Evolutionary conservation across 495 filamentous ascomycete genomes (phyloP).

Genomic region (Pseudotulostoma volvatum): DNA sequence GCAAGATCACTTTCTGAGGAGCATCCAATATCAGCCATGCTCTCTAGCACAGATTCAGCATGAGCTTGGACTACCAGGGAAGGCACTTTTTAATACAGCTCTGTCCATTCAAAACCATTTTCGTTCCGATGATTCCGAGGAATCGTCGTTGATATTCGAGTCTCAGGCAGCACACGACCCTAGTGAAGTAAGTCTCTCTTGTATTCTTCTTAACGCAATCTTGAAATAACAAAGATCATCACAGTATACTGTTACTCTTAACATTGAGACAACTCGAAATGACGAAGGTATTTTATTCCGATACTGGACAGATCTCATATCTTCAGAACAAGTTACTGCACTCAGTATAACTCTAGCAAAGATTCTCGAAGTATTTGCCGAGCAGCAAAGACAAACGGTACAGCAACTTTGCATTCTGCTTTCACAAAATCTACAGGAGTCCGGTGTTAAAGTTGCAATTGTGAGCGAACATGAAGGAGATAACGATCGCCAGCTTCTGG

Average conservation of each 20-base stretch:
- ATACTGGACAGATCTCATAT: slow-evolving; percentile 32
- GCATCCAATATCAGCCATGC: slow-evolving; percentile 33
- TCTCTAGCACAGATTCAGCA: slow-evolving; percentile 40
- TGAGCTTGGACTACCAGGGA: slow-evolving; percentile 32
- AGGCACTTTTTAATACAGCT: slow-evolving; percentile 39
- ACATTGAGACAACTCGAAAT: slow-evolving; percentile 27
- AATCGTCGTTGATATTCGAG: slow-evolving; percentile 24
- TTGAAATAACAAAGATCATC: not conserved
- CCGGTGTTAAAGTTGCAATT: too few species aligned
- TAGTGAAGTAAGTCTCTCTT: slow-evolving; percentile 27
- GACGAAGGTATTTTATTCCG: slow-evolving; percentile 30
- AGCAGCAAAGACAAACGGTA: slow-evolving; percentile 6
- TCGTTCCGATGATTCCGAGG: slow-evolving; percentile 15
- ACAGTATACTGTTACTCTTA: slow-evolving; percentile 32
- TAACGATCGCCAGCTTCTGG: too few species aligned
- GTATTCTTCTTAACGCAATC: not conserved
- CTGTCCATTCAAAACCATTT: slow-evolving; percentile 37
- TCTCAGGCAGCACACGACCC: slow-evolving; percentile 28
- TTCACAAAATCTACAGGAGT: too few species aligned
- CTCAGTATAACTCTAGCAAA: slow-evolving; percentile 7
- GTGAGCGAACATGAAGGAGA: too few species aligned
- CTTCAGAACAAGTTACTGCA: slow-evolving; percentile 21
- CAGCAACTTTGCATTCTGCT: too few species aligned
- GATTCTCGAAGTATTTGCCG: slow-evolving; percentile 6
- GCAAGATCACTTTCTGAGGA: slow-evolving; percentile 33